Conservation (phyloP, 2,329 filamentous ascomycete species). For the Aspergillus sp. region DNA sequence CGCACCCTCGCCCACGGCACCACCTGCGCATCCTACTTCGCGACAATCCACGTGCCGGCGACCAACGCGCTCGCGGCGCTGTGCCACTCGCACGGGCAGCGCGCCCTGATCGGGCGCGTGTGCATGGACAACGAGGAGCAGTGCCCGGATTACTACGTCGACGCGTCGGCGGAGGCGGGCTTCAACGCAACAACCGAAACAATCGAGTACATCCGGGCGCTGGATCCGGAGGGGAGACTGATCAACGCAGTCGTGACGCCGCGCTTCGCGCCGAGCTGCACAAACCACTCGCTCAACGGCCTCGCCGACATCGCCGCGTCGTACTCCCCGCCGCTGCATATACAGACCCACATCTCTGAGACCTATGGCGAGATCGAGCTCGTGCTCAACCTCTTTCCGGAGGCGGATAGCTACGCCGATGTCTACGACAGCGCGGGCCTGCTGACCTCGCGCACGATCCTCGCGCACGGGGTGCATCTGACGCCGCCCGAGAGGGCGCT, state of each 20-base stretch:
- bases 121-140: constrained; percentile 72
- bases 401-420: constrained; percentile 55
- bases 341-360: constrained; percentile 88
- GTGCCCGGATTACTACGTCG: constrained; percentile 69
- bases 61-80: constrained; percentile 88
- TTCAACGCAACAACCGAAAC: constrained; percentile 48
- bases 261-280: constrained; percentile 51
- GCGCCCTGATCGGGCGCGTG: constrained; percentile 85
- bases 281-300: constrained; percentile 44
- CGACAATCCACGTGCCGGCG: constrained; percentile 73
- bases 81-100: constrained; percentile 69
- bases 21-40: constrained; percentile 86
- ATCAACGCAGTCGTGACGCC: constrained; percentile 73
- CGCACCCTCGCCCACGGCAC: constrained; percentile 83
- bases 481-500: constrained; percentile 55
- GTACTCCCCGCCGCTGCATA: constrained; percentile 47
- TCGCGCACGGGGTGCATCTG: constrained; percentile 79
- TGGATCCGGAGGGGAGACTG: constrained; percentile 55
- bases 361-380: constrained; percentile 64
- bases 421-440: constrained; percentile 70
- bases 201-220: constrained; percentile 55
- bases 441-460: constrained; percentile 62
- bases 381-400: constrained; percentile 61
- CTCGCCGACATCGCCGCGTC: constrained; percentile 58
- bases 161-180: constrained; percentile 53